phyloP scores from a whole-genome alignment of 169 alveolate genomes.

The Plasmodium coatneyi region DNA sequence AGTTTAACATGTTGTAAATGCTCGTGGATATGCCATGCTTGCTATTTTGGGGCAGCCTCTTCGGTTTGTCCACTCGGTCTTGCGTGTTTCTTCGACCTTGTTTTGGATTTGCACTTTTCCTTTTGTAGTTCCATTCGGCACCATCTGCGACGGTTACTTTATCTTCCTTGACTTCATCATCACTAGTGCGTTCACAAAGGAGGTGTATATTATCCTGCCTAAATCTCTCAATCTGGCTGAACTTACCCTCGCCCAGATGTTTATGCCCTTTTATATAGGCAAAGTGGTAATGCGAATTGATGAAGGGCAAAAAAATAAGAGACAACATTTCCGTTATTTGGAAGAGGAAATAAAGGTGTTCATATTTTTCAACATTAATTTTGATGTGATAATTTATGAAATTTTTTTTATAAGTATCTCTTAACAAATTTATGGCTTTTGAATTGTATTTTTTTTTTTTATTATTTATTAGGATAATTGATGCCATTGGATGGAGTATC shows the following conservation, averaged over 20 bases:
- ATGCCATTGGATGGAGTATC: background rate
- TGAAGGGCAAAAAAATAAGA: conserved; percentile 29
- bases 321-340: conserved; percentile 64
- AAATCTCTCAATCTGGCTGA: conserved; percentile 19
- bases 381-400: conserved; percentile 30
- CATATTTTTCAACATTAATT: conserved; percentile 73
- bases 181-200: background rate
- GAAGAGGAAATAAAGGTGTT: conserved; percentile 57
- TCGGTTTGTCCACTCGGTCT: background rate
- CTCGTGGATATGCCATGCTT: conserved; percentile 4
- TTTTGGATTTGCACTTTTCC: background rate
- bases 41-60: background rate
- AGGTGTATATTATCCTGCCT: conserved; percentile 19
- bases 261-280: conserved; percentile 11
- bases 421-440: conserved; percentile 40
- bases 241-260: background rate
- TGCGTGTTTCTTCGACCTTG: background rate
- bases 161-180: background rate
- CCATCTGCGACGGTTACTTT: background rate
- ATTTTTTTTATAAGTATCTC: conserved; percentile 59
- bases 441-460: conserved; percentile 48
- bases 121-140: background rate
- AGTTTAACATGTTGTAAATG: conserved; percentile 4
- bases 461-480: conserved; percentile 6
- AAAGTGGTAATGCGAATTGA: conserved; percentile 29